Evolutionary conservation across 441 rosid genomes (phyloP), one percentile per base, ranked within the genome.

Genomic region (Adansonia madagascariensis): DNA sequence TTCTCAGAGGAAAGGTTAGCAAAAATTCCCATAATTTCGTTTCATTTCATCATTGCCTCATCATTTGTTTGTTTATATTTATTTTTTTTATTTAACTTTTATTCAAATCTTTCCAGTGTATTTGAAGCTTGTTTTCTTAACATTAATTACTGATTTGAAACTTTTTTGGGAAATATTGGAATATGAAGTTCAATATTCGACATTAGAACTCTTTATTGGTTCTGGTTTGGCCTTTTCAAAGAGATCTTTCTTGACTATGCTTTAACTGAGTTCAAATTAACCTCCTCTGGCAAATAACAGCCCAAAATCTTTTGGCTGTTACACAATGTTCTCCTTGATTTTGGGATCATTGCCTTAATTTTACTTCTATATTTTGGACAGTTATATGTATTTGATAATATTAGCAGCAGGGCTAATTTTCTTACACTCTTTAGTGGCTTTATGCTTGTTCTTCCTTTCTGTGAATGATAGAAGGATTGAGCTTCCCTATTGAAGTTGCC

Each of bases 1-100:
- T 77, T 95, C 98, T 35, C 94, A 95, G 77, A 83, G 98, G 67
- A 95, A 85, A 90, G 98, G 98, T 94, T 44, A 1, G 81, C 22
- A n/a, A 15, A 27, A 65, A 5, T 72, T 76, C 0, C 47, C 44
- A 15, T 56, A 0, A 22, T 61, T 27, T 22, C 14, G 20, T 57
- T 57, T 14, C 65, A 12, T 27, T 61, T 61, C 6, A 39, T 39
- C 43, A 39, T 39, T 39, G 43, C 43, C 43, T 18, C 27, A 27
- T 5, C 41, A 24, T 5, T 60, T 60, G 55, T 14, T 14, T 49
- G n/a, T 49, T 49, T 57, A 11, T 8, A 10, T 27, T 12, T 62
- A 18, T 52, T 20, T 72, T 20, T 27, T 60, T 46, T 6, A 17
- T 65, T 41, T 27, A 39, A 41, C 70, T 41, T 9, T 17, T 41